Conservation (phyloP, 441 rosid species). For the Viola pubescens region DNA sequence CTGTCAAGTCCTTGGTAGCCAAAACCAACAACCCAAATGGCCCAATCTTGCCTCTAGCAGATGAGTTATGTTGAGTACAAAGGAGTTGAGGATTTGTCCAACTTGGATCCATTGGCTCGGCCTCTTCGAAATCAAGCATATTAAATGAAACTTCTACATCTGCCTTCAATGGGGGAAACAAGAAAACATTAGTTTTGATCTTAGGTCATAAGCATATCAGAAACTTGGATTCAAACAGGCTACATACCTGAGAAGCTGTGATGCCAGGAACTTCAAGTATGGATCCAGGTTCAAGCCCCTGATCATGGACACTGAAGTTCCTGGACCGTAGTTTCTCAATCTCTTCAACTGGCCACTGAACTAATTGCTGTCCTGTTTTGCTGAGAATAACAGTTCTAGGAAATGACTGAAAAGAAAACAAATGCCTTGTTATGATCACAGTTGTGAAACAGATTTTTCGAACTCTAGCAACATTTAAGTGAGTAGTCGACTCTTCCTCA, state of each 20-base stretch:
- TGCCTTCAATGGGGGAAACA: constrained; percentile 20
- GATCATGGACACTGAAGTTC: constrained; percentile 15
- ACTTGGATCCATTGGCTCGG: constrained; percentile 27
- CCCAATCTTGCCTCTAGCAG: constrained; percentile 32
- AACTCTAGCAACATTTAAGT: no score
- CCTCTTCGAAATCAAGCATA: constrained; percentile 28
- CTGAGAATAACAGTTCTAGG: constrained; percentile 59
- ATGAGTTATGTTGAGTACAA: constrained; percentile 29
- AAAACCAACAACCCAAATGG: constrained; percentile 65
- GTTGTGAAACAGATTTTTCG: not conserved
- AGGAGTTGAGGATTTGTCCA: constrained; percentile 33
- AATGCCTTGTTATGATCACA: not conserved
- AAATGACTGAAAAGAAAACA: constrained; percentile 34
- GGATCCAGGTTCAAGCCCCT: constrained; percentile 26
- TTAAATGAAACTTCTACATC: constrained; percentile 43
- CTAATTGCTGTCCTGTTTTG: constrained; percentile 37
- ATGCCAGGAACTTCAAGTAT: constrained; percentile 35
- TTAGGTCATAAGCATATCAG: no score
- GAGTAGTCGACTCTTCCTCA: no score
- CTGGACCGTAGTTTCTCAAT: constrained; percentile 24
- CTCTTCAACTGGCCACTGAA: constrained; percentile 64
- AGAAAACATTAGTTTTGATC: no score
- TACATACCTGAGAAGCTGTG: constrained; percentile 36
- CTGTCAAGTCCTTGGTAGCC: constrained; percentile 47
- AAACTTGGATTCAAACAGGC: not conserved